These are phyloP conservation scores for Cylindrodendrum hubeiense DNA, from an alignment of 2,329 filamentous ascomycete genomes.

Conservation along the genomic window DNA sequence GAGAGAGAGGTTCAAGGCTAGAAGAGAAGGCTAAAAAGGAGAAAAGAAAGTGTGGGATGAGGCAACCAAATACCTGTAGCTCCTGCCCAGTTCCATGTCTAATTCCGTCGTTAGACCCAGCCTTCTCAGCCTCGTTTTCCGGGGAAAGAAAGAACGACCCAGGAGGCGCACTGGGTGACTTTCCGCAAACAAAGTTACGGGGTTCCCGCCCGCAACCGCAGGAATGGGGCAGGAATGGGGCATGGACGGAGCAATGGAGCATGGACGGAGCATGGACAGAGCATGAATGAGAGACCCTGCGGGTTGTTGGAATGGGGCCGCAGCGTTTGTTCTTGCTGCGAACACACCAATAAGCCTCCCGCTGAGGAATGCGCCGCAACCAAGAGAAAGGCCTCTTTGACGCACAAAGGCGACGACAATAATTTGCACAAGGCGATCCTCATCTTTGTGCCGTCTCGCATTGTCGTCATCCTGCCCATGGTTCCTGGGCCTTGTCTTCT, in stretches of 20 bases:
- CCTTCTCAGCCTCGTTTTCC: neutral
- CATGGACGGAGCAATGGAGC: too few species aligned
- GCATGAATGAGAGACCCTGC: neutral
- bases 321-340: neutral
- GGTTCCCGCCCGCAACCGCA: neutral
- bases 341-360: neutral
- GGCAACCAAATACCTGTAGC: constrained; percentile 5
- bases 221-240: neutral
- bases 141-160: too few species aligned
- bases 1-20: neutral
- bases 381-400: neutral
- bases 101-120: neutral
- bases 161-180: neutral
- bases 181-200: neutral
- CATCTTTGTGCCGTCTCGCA: neutral
- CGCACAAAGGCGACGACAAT: neutral
- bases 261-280: neutral
- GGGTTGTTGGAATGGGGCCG: neutral
- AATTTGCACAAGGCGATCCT: neutral
- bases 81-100: neutral
- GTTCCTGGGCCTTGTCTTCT: neutral
- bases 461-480: neutral
- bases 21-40: neutral
- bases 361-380: neutral
- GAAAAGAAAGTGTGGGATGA: neutral